phyloP scores from a whole-genome alignment of 257 asterid genomes.

The Jacaranda copaia region DNA sequence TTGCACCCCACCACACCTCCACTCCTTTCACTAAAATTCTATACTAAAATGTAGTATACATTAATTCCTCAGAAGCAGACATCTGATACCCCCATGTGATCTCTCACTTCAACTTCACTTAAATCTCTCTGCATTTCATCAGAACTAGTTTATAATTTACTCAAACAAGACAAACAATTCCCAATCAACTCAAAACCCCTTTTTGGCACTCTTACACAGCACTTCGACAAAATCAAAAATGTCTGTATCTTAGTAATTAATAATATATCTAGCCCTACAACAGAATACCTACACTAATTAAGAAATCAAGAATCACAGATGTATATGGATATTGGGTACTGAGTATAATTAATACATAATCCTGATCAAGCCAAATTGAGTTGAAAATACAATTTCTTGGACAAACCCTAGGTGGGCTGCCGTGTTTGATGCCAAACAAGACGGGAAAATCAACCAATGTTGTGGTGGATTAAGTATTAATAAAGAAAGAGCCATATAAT shows the following conservation, averaged over 20 bases:
- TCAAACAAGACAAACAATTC: conserved; percentile 61
- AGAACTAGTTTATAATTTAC: conserved; percentile 53
- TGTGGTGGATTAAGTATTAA: not conserved
- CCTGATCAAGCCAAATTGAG: not conserved
- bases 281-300: conserved; percentile 25
- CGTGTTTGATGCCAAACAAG: conserved; percentile 8
- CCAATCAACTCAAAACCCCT: conserved; percentile 41
- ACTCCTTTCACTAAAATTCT: conserved; percentile 48
- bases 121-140: conserved; percentile 55
- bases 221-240: conserved; percentile 45
- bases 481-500: conserved; percentile 4
- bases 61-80: conserved; percentile 42
- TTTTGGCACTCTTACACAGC: conserved; percentile 36
- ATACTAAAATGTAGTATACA: not conserved
- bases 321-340: no score
- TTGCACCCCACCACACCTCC: conserved; percentile 28
- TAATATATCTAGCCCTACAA: not conserved
- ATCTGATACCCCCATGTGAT: conserved; percentile 69
- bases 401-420: conserved; percentile 31
- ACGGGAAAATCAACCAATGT: not conserved
- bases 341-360: no score
- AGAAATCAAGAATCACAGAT: no score
- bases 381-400: conserved; percentile 10
- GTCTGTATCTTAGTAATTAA: conserved; percentile 46
- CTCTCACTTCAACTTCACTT: conserved; percentile 40